Conservation (phyloP, 208 protist species). For the Perkinsela sp. region DNA sequence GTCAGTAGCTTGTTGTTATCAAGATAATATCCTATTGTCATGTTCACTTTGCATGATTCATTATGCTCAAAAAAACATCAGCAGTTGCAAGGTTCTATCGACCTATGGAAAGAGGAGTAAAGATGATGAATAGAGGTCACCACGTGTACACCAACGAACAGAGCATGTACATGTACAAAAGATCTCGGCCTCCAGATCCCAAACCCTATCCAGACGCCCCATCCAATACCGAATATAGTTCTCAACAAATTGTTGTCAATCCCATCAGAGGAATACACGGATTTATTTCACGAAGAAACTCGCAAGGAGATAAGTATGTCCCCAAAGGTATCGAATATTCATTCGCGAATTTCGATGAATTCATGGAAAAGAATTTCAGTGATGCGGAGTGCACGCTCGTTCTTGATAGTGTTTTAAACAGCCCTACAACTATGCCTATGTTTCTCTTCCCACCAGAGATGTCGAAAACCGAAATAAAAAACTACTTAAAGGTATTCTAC, state of each 20-base stretch:
- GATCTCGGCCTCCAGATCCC: constrained; percentile 15
- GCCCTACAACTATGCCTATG: constrained; percentile 31
- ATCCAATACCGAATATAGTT: constrained; percentile 56
- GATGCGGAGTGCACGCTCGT: constrained; percentile 32
- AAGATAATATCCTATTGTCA: neutral
- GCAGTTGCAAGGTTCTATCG: neutral
- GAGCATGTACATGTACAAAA: neutral
- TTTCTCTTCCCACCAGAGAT: constrained; percentile 52
- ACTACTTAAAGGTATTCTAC: constrained; percentile 56
- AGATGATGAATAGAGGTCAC: neutral
- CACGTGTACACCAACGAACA: neutral
- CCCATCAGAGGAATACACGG: constrained; percentile 35
- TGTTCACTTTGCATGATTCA: no score
- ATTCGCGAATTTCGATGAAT: constrained; percentile 35
- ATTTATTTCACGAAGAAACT: constrained; percentile 36
- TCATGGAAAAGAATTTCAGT: constrained; percentile 44
- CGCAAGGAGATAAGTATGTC: constrained; percentile 32
- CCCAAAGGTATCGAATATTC: constrained; percentile 38
- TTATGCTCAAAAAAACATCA: no score
- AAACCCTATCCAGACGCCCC: constrained; percentile 42
- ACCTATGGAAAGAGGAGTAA: neutral
- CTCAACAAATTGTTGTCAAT: constrained; percentile 48
- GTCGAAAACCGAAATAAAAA: constrained; percentile 40
- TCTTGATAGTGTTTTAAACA: constrained; percentile 55
- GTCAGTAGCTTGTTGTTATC: neutral